Evolutionary conservation across 2,329 filamentous ascomycete species (phyloP), one percentile per base, ranked within the genome.

Genomic region (Pseudodiploospora longispora): DNA sequence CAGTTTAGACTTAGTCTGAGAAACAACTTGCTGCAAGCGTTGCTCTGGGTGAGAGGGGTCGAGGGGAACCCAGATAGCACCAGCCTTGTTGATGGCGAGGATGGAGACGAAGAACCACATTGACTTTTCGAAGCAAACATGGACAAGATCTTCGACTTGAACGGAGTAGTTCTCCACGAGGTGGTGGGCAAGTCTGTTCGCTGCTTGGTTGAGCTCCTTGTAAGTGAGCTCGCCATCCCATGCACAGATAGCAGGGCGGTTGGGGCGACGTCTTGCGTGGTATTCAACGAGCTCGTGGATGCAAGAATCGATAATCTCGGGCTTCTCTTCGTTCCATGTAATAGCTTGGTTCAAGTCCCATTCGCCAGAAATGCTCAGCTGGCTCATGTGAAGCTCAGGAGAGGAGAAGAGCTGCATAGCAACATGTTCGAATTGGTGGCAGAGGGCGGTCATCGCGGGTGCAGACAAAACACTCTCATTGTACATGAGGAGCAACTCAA

Each of bases 111-210:
- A 31, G 8, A 41, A 36, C 47, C 44, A 49, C 5, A 30, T 39
- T 8, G 47, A 49, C 19, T 49, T 49, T 6, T 42, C 30, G 29
- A 49, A 49, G 27, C 44, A 47, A 8, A 49, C 27, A 2, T 43
- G 47, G 6, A 49, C 41, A 8, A 44, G 10, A 5, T 19, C 36
- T 6, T 42, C 33, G 35, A 30, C 46, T 10, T 30, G 40, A 5
- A 42, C 30, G 6, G 30, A n/a, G 19, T 19, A 19, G 19, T 19
- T 19, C 19, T 19, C 19, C 8, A 19, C 28, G 3, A 47, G 6
- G 9, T 41, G 40, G 2, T 12, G 27, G 6, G 28, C 36, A 9
- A 44, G 19, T 28, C 46, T 32, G 19, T 36, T 36, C 4, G 33
- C 38, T 9, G 31, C 29, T 8, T 36, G 9, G 19, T 34, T 34